Evolutionary conservation across 2,329 filamentous ascomycete species (phyloP).

Genomic region (Xylaria sp.): DNA sequence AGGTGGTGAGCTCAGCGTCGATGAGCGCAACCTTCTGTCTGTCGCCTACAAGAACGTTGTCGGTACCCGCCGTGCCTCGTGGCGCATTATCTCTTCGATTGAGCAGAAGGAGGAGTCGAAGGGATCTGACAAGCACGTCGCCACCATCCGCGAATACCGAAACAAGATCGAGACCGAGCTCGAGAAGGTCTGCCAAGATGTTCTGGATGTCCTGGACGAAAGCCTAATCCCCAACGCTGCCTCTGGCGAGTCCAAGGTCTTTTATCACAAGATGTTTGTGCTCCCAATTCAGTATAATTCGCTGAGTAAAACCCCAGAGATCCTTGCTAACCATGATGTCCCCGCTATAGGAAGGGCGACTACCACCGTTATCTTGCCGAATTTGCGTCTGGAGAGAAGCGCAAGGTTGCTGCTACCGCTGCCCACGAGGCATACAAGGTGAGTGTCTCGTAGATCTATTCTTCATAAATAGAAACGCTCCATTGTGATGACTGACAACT

Average conservation of each 20-base stretch:
- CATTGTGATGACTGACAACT: constrained; percentile 34
- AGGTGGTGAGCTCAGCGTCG: constrained; percentile 83
- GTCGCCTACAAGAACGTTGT: constrained; percentile 99
- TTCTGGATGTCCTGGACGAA: constrained; percentile 93
- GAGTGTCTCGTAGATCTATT: constrained; percentile 48
- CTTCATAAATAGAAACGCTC: background rate
- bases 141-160: constrained; percentile 95
- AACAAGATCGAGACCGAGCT: constrained; percentile 98
- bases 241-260: constrained; percentile 98
- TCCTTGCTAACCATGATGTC: constrained; percentile 23
- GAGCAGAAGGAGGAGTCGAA: constrained; percentile 99
- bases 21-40: constrained; percentile 98
- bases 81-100: constrained; percentile 99
- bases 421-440: constrained; percentile 99
- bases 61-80: constrained; percentile 96
- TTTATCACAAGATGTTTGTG: constrained; percentile 99
- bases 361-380: constrained; percentile 96
- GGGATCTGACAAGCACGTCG: constrained; percentile 94
- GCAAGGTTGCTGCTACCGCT: constrained; percentile 86
- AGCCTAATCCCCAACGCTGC: constrained; percentile 95
- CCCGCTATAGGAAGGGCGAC: constrained; percentile 83
- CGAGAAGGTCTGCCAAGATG: constrained; percentile 97
- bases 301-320: constrained; percentile 26
- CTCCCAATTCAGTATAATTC: constrained; percentile 24
- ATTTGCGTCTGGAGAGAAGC: constrained; percentile 92